phyloP scores from a whole-genome alignment of 352 stramenopile genomes.

The Thalassiosira tumida region DNA sequence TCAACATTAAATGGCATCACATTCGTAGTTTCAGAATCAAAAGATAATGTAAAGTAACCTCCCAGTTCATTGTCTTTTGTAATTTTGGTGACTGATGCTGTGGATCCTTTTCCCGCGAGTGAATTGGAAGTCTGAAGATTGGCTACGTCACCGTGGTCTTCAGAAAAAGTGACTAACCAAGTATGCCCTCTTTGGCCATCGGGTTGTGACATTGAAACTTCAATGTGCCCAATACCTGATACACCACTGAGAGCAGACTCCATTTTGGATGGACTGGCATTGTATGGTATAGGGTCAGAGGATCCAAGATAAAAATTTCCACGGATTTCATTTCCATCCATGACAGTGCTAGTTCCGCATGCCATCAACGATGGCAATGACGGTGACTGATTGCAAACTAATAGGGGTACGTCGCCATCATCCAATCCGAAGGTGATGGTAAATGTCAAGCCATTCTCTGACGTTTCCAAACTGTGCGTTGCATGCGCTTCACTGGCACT shows the following conservation, averaged over 20 bases:
- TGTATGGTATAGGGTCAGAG: conserved; percentile 86
- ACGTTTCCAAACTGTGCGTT: conserved; percentile 79
- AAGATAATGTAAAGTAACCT: conserved; percentile 93
- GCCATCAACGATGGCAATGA: conserved; percentile 39
- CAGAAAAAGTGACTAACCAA: conserved; percentile 90
- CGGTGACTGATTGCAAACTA: conserved; percentile 87
- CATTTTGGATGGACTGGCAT: conserved; percentile 87
- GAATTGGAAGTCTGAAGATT: conserved; percentile 81
- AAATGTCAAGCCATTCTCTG: conserved; percentile 84
- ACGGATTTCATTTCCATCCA: conserved; percentile 90
- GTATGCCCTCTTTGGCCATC: conserved; percentile 90
- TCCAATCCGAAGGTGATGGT: conserved; percentile 84
- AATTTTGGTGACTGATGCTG: conserved; percentile 90
- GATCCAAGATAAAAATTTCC: conserved; percentile 89
- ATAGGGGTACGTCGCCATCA: conserved; percentile 85
- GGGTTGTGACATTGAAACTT: conserved; percentile 85
- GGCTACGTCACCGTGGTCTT: conserved; percentile 83
- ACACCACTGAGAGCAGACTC: conserved; percentile 84
- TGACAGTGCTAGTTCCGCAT: conserved; percentile 86
- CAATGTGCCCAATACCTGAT: conserved; percentile 85
- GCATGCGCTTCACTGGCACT: conserved; percentile 74
- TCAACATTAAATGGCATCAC: conserved; percentile 91
- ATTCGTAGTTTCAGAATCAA: conserved; percentile 91
- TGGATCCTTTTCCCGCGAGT: conserved; percentile 87
- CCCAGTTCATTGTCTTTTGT: conserved; percentile 92